Evolutionary conservation across 2,329 filamentous ascomycete species (phyloP), one percentile per base, ranked within the genome.

Genomic region (Penicillium sclerotiorum): DNA sequence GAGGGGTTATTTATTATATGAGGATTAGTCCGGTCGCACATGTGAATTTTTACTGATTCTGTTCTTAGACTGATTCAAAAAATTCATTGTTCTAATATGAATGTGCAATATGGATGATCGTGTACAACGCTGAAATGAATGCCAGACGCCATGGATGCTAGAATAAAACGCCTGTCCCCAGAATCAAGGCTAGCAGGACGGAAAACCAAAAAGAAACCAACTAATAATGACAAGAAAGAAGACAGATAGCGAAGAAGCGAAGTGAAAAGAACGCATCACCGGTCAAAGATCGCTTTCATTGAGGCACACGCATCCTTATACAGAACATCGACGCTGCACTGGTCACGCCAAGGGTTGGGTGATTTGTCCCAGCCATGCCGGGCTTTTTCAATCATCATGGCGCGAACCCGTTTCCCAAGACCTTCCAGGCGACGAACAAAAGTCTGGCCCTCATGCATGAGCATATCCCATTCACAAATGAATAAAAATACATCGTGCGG

Each of bases 381-480:
- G n/a, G 66, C 73, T 45, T 68, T 71, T 43, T 74, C 70, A 36
- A 78, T 74, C 62, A 76, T 71, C 66, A 74, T 76, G 40, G 67
- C 66, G 17, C 73, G 68, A 4, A 77, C 72, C 5, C 66, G 68
- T 53, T 78, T 79, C 18, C 74, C 72, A 40, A 77, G 60, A 1
- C 52, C 50, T 28, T 76, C 62, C 27, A 78, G 56, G 11, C 71
- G 66, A 11, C 71, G 65, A 37, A 74, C 69, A 45, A 78, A 77
- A 1, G 57, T 52, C 53, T 76, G 70, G 5, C 81, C 83, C 63
- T 86, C 83, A 12, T 78, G 77, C n/a, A 85, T 72, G 12, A 86
- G 70, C 83, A 86, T 86, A 61, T 86, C 83, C 80, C 80, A 86
- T 63, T 86, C 83, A 63, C 83, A 86, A 36, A 82, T 80, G 61